A percentile compares a stretch with the other conserved stretches of the same genome.
Conservation (phyloP, 768 basidiomycete species). For the Leccinum uliginosum region DNA sequence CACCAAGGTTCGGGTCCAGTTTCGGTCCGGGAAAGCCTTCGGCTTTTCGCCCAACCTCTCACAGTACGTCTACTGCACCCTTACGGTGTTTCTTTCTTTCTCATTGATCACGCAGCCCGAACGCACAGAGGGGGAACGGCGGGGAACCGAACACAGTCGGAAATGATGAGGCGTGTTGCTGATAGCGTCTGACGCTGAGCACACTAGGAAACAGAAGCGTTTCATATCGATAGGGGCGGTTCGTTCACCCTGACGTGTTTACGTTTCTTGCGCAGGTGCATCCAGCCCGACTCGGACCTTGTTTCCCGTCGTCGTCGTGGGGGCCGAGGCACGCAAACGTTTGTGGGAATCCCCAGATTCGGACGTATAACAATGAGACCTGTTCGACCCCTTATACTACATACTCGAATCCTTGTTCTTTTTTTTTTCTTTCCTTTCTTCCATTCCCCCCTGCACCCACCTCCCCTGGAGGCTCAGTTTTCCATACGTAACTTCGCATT, state of each 20-base stretch:
- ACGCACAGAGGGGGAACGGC: too few relatives aligned
- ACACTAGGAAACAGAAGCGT: conserved; percentile 2
- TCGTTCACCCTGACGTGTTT: conserved; percentile 6
- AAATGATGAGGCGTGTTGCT: background rate
- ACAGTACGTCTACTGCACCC: too few relatives aligned
- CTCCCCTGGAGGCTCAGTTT: background rate
- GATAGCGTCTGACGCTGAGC: background rate
- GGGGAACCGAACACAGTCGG: background rate
- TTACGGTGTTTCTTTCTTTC: too few relatives aligned
- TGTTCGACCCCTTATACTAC: too few relatives aligned
- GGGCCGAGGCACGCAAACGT: background rate
- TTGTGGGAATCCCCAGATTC: background rate
- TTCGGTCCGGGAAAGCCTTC: too few relatives aligned
- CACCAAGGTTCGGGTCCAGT: too few relatives aligned
- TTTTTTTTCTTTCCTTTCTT: too few relatives aligned
- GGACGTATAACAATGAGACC: background rate
- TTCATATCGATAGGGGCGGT: conserved; percentile 13
- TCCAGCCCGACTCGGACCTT: too few relatives aligned
- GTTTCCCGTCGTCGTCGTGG: background rate
- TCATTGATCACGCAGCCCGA: too few relatives aligned
- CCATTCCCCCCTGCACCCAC: background rate
- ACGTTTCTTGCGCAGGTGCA: background rate
- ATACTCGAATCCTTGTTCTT: background rate
- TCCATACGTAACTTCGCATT: background rate
- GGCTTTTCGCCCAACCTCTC: too few relatives aligned